These are phyloP conservation scores for Candida xiaguanensis DNA, from an alignment of 805 yeast species.

Conservation along the genomic window DNA sequence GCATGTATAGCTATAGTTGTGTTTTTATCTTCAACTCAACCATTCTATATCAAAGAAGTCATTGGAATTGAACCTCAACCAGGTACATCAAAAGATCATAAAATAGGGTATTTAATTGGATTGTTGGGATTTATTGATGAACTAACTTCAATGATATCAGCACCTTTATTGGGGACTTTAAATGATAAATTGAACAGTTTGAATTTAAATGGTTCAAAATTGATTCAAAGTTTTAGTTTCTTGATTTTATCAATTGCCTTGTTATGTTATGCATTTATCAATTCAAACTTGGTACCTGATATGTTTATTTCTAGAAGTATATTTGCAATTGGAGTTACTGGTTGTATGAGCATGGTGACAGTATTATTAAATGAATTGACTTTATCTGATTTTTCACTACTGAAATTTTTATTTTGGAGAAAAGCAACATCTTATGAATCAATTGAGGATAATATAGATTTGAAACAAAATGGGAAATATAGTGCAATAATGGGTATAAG, in stretches of 20 bases:
- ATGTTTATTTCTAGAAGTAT: constrained; percentile 42
- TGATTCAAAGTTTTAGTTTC: constrained; percentile 48
- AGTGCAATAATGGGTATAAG: constrained; percentile 60
- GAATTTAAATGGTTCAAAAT: constrained; percentile 46
- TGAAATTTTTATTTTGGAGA: constrained; percentile 25
- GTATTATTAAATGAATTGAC: constrained; percentile 56
- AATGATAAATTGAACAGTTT: constrained; percentile 48
- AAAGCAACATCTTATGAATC: background rate
- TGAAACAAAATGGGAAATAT: constrained; percentile 41
- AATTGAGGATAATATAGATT: constrained; percentile 6
- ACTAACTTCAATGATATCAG: constrained; percentile 44
- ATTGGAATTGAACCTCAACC: constrained; percentile 18
- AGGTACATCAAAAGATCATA: constrained; percentile 13
- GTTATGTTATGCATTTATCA: constrained; percentile 42
- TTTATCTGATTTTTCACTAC: constrained; percentile 39
- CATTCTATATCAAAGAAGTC: constrained; percentile 34
- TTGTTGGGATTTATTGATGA: constrained; percentile 54
- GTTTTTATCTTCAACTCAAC: constrained; percentile 38
- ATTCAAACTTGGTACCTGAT: constrained; percentile 41
- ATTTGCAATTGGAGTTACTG: constrained; percentile 60
- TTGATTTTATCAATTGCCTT: constrained; percentile 45
- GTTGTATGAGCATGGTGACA: constrained; percentile 54
- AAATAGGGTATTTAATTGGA: constrained; percentile 33
- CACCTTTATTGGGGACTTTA: constrained; percentile 63
- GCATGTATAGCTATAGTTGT: constrained; percentile 37